phyloP scores from a whole-genome alignment of 805 yeast species.

The Metschnikowia dekortorum region DNA sequence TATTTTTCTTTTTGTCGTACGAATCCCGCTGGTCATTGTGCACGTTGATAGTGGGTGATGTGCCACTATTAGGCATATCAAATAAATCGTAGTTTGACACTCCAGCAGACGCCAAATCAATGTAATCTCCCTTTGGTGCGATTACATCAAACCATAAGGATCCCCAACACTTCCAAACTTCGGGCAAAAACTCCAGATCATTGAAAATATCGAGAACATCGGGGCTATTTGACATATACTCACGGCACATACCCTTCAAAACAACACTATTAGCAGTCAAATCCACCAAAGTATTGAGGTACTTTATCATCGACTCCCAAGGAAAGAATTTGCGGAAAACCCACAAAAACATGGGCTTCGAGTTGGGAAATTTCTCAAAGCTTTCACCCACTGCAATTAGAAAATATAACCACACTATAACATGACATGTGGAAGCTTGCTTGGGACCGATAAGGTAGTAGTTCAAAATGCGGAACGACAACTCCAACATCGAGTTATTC shows the following conservation, averaged over 20 bases:
- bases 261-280: conserved; percentile 23
- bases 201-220: conserved; percentile 48
- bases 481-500: conserved; percentile 61
- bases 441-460: conserved; percentile 69
- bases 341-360: conserved; percentile 46
- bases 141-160: conserved; percentile 72
- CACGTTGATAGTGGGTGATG: conserved; percentile 27
- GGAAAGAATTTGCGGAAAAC: conserved; percentile 58
- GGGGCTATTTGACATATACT: conserved; percentile 23
- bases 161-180: conserved; percentile 85
- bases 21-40: conserved; percentile 25
- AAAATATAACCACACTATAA: conserved; percentile 74
- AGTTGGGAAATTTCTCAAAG: conserved; percentile 39
- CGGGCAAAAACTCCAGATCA: conserved; percentile 61
- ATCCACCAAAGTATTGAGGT: conserved; percentile 54
- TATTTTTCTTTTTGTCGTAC: conserved; percentile 16
- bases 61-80: conserved; percentile 66
- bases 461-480: conserved; percentile 63
- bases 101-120: conserved; percentile 49
- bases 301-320: conserved; percentile 61
- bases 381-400: conserved; percentile 61
- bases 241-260: conserved; percentile 21
- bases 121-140: conserved; percentile 48
- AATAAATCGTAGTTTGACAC: conserved; percentile 49
- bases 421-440: conserved; percentile 66